Evolutionary conservation across 257 asterid species (phyloP), one percentile per base, ranked within the genome.

Genomic region (Striga asiatica): DNA sequence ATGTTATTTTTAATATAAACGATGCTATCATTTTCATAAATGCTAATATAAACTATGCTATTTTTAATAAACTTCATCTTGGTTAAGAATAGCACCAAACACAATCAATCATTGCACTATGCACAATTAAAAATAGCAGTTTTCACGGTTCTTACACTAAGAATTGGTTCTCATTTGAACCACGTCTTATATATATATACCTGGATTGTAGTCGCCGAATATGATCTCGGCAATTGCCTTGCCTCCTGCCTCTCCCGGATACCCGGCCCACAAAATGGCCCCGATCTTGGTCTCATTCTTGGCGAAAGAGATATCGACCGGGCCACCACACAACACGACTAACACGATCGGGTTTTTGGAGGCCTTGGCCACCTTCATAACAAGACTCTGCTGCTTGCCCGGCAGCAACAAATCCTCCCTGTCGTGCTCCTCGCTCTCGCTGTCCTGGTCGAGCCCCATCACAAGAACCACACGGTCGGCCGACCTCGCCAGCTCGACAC

Each of bases 141-240:
- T n/a, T n/a, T n/a, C n/a, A n/a, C n/a, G n/a, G n/a, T n/a, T n/a
- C n/a, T n/a, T n/a, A n/a, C n/a, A n/a, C n/a, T n/a, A n/a, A n/a
- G n/a, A n/a, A n/a, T n/a, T n/a, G n/a, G n/a, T n/a, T n/a, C n/a
- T n/a, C n/a, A n/a, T n/a, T n/a, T n/a, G n/a, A n/a, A n/a, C n/a
- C n/a, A n/a, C n/a, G n/a, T n/a, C n/a, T n/a, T n/a, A n/a, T n/a
- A n/a, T n/a, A 43, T 17, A 19, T 43, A 43, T 17, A 18, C 92
- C 93, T 68, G 93, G 93, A 64, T 87, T 87, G 59, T 83, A 77
- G 58, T 79, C 89, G 34, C 96, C 89, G 28, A 81, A 79, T 60
- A 87, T 73, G 54, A 76, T 74, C 68, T 87, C 81, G 23, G 93
- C 92, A 37, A 81, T 10, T 17, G 94, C 94, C 38, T 58, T 59